These are phyloP conservation scores for Yamadazyma takamatsuzukensis DNA, from an alignment of 805 yeast species.

Conservation along the genomic window DNA sequence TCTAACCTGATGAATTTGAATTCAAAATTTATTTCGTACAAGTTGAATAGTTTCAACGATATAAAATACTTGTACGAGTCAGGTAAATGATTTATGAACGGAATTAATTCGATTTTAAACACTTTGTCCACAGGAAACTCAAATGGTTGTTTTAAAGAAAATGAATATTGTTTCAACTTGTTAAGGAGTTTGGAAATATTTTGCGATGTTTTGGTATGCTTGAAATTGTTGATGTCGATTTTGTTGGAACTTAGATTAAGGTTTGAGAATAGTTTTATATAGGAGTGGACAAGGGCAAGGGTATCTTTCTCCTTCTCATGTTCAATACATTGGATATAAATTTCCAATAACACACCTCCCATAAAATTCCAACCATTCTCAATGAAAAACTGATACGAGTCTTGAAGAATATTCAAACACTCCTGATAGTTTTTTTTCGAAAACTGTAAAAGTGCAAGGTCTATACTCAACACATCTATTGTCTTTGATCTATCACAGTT, in stretches of 20 bases:
- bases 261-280: slow-evolving; percentile 37
- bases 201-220: slow-evolving; percentile 14
- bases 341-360: slow-evolving; percentile 60
- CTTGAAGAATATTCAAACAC: slow-evolving; percentile 61
- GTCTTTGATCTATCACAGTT: slow-evolving; percentile 55
- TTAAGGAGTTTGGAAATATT: slow-evolving; percentile 16
- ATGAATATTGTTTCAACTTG: slow-evolving; percentile 16
- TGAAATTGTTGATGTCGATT: slow-evolving; percentile 27
- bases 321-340: slow-evolving; percentile 67
- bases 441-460: slow-evolving; percentile 69
- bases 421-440: slow-evolving; percentile 52
- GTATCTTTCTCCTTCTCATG: slow-evolving; percentile 23
- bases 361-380: slow-evolving; percentile 72
- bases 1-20: slow-evolving; percentile 19
- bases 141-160: slow-evolving; percentile 15
- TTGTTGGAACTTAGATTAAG: slow-evolving; percentile 14
- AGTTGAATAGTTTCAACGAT: slow-evolving; percentile 28
- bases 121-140: slow-evolving; percentile 31
- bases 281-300: slow-evolving; percentile 34
- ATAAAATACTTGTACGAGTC: slow-evolving; percentile 34
- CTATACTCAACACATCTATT: slow-evolving; percentile 71
- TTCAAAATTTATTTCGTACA: slow-evolving; percentile 19
- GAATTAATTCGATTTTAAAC: slow-evolving; percentile 32
- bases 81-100: slow-evolving; percentile 31
- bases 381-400: slow-evolving; percentile 66